Evolutionary conservation across 2,329 filamentous ascomycete genomes (phyloP), one percentile per base, ranked within the genome.

Genomic region (Magnaporthiopsis rhizophila): DNA sequence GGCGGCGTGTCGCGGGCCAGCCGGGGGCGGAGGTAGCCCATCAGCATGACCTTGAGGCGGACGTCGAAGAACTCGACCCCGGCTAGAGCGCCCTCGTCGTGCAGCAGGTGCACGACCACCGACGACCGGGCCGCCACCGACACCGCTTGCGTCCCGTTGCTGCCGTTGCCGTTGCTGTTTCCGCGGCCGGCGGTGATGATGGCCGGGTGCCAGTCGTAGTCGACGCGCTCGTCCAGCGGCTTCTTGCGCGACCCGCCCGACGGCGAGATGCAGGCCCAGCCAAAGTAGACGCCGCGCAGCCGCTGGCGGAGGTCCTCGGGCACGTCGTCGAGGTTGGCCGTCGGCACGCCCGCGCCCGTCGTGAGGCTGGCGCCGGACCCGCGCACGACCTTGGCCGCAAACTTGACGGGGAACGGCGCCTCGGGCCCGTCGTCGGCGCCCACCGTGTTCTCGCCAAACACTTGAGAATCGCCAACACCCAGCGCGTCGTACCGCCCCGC

Each of bases 251-350:
- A 45, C 30, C n/a, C 0, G 26, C 26, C 64, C 60, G 15, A 61
- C 61, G 76, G 74, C 58, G 76, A 74, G 2, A 85, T 69, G 0
- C 80, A 74, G 0, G 81, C 83, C 87, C 88, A 90, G 3, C 85
- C 87, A 56, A 88, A 85, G 69, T 87, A 90, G 8, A 87, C 80
- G 0, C 88, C 88, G 15, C 77, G 75, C 62, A 90, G 77, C 3
- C 82, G 80, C 66, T 83, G 74, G 28, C 79, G 76, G 57, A 88
- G 72, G 45, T 83, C 78, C 32, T 82, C 81, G 0, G 83, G 77
- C 0, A 88, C 76, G 12, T 78, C 79, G 0, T 69, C 69, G 2
- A 90, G 72, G 65, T 82, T 86, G 0, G 85, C 81, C 0, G 82
- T 85, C 0, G 85, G 83, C 2, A 81, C 75, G 0, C 80, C 80